Conservation (phyloP, 371 early-diverging fungal species). For the Mucor plumbeus region DNA sequence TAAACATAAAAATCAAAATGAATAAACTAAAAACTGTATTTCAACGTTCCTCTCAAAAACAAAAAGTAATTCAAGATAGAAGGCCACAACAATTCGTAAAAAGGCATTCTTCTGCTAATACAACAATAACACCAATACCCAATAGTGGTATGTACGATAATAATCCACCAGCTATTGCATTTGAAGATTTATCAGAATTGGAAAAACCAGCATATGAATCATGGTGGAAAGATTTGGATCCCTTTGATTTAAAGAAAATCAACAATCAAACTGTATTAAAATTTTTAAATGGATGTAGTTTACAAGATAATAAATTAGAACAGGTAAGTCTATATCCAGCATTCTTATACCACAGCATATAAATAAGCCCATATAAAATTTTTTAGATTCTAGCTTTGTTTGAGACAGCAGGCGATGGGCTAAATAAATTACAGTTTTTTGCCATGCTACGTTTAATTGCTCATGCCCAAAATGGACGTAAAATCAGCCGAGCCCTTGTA, state of each 20-base stretch:
- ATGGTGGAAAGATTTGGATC: conserved; percentile 58
- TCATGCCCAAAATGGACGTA: conserved; percentile 57
- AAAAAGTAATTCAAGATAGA: conserved; percentile 31
- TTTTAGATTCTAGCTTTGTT: conserved; percentile 45
- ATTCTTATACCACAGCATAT: background rate
- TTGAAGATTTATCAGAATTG: conserved; percentile 39
- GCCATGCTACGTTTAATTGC: conserved; percentile 53
- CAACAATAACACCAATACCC: background rate
- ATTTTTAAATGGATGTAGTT: conserved; percentile 45
- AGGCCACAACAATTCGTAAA: conserved; percentile 49
- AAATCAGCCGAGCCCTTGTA: conserved; percentile 47
- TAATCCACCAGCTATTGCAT: conserved; percentile 29
- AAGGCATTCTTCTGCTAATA: conserved; percentile 18
- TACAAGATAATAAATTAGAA: conserved; percentile 41
- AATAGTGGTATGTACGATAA: background rate
- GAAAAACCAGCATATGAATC: conserved; percentile 44
- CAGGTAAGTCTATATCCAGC: conserved; percentile 29
- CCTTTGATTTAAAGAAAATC: conserved; percentile 40
- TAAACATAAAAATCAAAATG: conserved; percentile 22
- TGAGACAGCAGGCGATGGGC: conserved; percentile 40
- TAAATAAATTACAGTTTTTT: conserved; percentile 47
- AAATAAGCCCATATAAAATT: background rate
- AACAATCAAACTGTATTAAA: conserved; percentile 41
- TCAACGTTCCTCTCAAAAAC: conserved; percentile 40
- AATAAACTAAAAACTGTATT: conserved; percentile 48